phyloP scores from a whole-genome alignment of 495 filamentous ascomycete genomes.

The Astrothelium macrocarpum region DNA sequence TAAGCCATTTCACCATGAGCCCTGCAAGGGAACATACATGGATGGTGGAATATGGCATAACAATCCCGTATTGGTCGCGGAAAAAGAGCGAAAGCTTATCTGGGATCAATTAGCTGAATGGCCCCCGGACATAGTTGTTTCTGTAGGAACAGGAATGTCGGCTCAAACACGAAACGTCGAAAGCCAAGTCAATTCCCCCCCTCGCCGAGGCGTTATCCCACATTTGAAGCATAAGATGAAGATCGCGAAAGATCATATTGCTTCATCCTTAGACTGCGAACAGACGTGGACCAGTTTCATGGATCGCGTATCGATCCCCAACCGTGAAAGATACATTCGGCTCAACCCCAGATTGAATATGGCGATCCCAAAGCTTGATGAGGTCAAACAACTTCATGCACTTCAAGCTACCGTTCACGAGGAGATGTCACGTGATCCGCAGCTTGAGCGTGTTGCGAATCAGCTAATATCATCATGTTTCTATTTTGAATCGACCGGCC shows the following conservation, averaged over 20 bases:
- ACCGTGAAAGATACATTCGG: not conserved
- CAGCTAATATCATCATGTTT: not conserved
- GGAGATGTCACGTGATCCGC: not conserved
- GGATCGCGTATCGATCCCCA: not conserved
- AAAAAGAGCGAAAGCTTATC: slow-evolving; percentile 39
- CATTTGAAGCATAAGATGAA: not conserved
- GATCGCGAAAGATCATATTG: not conserved
- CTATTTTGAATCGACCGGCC: not conserved
- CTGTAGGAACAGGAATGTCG: slow-evolving; percentile 31
- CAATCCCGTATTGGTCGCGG: slow-evolving; percentile 40
- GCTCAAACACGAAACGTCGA: not conserved
- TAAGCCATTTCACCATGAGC: slow-evolving; percentile 35
- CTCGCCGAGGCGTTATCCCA: not conserved
- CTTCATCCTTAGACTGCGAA: not conserved
- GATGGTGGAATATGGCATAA: slow-evolving; percentile 40
- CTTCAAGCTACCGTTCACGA: not conserved
- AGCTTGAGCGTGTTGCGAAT: not conserved
- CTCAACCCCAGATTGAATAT: not conserved
- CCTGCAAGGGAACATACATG: slow-evolving; percentile 31
- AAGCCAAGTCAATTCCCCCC: not conserved
- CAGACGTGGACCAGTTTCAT: not conserved
- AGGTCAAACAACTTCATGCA: not conserved
- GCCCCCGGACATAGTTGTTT: slow-evolving; percentile 41
- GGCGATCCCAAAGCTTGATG: not conserved
- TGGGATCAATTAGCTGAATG: slow-evolving; percentile 36